Evolutionary conservation across 352 stramenopile species (phyloP).

Genomic region (Phytophthora sansomeana): DNA sequence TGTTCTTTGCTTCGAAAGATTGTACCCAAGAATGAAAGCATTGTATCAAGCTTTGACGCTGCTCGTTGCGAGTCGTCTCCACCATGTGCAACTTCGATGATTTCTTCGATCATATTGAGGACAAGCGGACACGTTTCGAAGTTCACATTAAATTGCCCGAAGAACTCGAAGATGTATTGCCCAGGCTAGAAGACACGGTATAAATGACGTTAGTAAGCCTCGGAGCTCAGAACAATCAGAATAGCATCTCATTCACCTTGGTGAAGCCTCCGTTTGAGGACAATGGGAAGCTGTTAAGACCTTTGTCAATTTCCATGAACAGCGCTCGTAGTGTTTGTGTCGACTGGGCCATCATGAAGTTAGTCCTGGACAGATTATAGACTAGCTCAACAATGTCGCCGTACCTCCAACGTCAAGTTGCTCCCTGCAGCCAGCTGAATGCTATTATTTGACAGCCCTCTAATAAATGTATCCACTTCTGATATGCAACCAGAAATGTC

Average conservation of each 20-base stretch:
- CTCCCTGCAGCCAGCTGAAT: slow-evolving; percentile 59
- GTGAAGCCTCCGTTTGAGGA: slow-evolving; percentile 80
- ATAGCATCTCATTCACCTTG: slow-evolving; percentile 51
- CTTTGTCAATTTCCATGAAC: slow-evolving; percentile 88
- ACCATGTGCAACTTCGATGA: slow-evolving; percentile 83
- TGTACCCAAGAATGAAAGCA: slow-evolving; percentile 87
- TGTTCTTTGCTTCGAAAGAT: slow-evolving; percentile 89
- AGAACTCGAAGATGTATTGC: slow-evolving; percentile 93
- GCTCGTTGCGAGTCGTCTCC: slow-evolving; percentile 69
- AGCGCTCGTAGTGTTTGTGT: slow-evolving; percentile 81
- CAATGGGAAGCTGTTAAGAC: slow-evolving; percentile 78
- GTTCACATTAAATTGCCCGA: slow-evolving; percentile 91
- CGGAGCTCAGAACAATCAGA: neutral
- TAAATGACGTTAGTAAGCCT: slow-evolving; percentile 4
- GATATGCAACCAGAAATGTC: slow-evolving; percentile 95
- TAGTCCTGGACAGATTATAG: slow-evolving; percentile 4
- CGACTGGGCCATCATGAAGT: slow-evolving; percentile 52
- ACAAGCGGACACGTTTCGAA: slow-evolving; percentile 90
- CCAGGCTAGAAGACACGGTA: slow-evolving; percentile 54
- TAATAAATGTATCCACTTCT: slow-evolving; percentile 93
- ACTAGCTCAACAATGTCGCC: neutral
- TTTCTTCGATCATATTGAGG: slow-evolving; percentile 90
- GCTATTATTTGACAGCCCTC: slow-evolving; percentile 64
- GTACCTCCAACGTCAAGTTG: slow-evolving; percentile 72
- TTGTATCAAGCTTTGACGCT: slow-evolving; percentile 79